Percentiles rank a stretch among this genome's conserved stretches.
Evolutionary conservation across 2,329 filamentous ascomycete species (phyloP).

Genomic region (Arthrinium puccinioides): DNA sequence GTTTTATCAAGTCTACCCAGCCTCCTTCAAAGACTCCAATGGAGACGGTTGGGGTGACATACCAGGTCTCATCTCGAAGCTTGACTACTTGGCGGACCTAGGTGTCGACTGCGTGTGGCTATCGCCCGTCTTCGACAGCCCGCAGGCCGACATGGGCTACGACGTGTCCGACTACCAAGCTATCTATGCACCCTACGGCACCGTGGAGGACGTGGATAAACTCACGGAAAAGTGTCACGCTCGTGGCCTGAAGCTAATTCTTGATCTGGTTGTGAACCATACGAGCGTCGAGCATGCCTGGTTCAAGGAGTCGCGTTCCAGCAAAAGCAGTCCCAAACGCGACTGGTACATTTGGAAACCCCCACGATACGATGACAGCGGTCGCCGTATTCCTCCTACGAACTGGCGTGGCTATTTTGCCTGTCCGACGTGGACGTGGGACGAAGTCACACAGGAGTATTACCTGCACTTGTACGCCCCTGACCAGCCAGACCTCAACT

Average conservation of each 20-base stretch:
- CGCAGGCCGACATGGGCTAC: conserved; percentile 64
- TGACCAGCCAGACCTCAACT: conserved; percentile 71
- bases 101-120: conserved; percentile 58
- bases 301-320: conserved; percentile 48
- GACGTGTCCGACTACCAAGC: conserved; percentile 64
- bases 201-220: conserved; percentile 56
- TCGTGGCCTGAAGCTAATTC: conserved; percentile 58
- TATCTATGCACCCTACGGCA: conserved; percentile 61
- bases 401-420: conserved; percentile 45
- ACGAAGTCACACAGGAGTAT: conserved; percentile 43
- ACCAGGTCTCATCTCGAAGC: conserved; percentile 54
- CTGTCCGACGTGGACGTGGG: conserved; percentile 44
- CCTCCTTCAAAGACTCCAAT: conserved; percentile 50
- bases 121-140: conserved; percentile 44
- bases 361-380: conserved; percentile 43
- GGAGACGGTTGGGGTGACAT: conserved; percentile 60
- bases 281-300: conserved; percentile 49
- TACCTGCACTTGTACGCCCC: conserved; percentile 57
- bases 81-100: conserved; percentile 56
- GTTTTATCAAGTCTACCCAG: conserved; percentile 49
- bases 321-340: conserved; percentile 42
- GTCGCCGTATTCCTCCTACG: conserved; percentile 50
- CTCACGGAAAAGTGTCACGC: conserved; percentile 53
- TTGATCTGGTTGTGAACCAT: conserved; percentile 70
- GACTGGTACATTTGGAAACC: conserved; percentile 63